Evolutionary conservation across 495 filamentous ascomycete genomes (phyloP).

Genomic region (Choiromyces venosus): DNA sequence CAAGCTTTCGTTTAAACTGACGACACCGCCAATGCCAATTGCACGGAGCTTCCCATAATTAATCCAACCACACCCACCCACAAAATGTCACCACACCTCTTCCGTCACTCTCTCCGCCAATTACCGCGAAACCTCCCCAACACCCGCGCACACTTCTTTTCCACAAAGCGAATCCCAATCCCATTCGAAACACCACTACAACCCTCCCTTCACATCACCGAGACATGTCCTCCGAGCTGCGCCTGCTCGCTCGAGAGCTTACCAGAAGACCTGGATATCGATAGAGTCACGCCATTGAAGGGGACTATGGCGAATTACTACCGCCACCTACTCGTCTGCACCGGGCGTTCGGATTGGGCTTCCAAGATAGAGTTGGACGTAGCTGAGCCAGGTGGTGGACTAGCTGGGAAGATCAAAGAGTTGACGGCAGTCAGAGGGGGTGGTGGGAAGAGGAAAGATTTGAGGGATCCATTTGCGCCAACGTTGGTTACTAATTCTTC

Average conservation of each 20-base stretch:
- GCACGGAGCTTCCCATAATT: neutral
- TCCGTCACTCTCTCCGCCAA: neutral
- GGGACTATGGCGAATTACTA: slow-evolving; percentile 73
- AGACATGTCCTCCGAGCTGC: slow-evolving; percentile 15
- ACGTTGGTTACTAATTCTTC: slow-evolving; percentile 28
- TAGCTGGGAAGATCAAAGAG: slow-evolving; percentile 65
- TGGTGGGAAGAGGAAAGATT: slow-evolving; percentile 60
- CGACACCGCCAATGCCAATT: neutral
- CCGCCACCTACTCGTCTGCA: slow-evolving; percentile 75
- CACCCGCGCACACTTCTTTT: neutral
- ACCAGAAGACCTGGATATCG: slow-evolving; percentile 68
- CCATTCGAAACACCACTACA: neutral
- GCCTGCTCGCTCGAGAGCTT: slow-evolving; percentile 19
- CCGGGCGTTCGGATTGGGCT: slow-evolving; percentile 74
- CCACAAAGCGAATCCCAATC: slow-evolving; percentile 2
- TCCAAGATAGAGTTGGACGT: slow-evolving; percentile 60
- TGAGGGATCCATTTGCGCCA: slow-evolving; percentile 25
- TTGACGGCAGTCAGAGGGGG: slow-evolving; percentile 60
- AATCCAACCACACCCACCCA: neutral
- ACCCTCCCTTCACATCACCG: slow-evolving; percentile 18
- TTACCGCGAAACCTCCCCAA: neutral
- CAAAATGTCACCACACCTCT: neutral
- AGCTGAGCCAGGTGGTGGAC: slow-evolving; percentile 51
- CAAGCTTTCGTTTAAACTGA: neutral
- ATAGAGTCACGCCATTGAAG: slow-evolving; percentile 60